A percentile compares a stretch with the other conserved stretches of the same genome.
These are phyloP conservation scores for Saccharomycopsis hybrid DNA, from an alignment of 1,139 yeast species.

Conservation along the genomic window DNA sequence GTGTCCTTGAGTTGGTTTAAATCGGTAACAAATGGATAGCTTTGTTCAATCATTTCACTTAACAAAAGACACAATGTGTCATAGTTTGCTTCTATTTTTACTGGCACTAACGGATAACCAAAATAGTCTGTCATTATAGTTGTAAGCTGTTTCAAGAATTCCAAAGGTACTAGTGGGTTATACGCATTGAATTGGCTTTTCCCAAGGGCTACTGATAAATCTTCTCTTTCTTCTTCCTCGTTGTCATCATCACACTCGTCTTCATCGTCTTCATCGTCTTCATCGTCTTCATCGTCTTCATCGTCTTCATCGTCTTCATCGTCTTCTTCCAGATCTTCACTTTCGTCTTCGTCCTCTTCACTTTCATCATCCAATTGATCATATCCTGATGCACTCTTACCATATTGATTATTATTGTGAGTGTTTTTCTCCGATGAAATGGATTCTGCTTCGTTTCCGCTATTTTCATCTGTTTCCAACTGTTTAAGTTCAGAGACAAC, in stretches of 20 bases:
- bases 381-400: background rate
- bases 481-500: constrained; percentile 6
- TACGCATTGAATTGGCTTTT: constrained; percentile 10
- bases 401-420: background rate
- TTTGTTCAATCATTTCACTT: constrained; percentile 72
- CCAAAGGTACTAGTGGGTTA: constrained; percentile 50
- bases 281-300: constrained; percentile 21
- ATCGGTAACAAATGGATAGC: constrained; percentile 68
- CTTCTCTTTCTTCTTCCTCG: constrained; percentile 17
- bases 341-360: constrained; percentile 25
- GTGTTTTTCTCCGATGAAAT: background rate
- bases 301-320: constrained; percentile 19
- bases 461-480: constrained; percentile 7
- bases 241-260: constrained; percentile 24
- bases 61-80: constrained; percentile 57
- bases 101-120: constrained; percentile 47
- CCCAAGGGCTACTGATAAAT: constrained; percentile 9
- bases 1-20: constrained; percentile 62
- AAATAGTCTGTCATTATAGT: constrained; percentile 53
- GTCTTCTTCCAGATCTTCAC: constrained; percentile 22
- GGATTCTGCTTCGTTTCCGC: constrained; percentile 8
- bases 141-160: constrained; percentile 47
- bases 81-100: constrained; percentile 56
- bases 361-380: background rate
- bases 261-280: constrained; percentile 21